A percentile compares a stretch with the other conserved stretches of the same genome.
phyloP scores from a whole-genome alignment of 345 rosid species.

The Populus euphratica region DNA sequence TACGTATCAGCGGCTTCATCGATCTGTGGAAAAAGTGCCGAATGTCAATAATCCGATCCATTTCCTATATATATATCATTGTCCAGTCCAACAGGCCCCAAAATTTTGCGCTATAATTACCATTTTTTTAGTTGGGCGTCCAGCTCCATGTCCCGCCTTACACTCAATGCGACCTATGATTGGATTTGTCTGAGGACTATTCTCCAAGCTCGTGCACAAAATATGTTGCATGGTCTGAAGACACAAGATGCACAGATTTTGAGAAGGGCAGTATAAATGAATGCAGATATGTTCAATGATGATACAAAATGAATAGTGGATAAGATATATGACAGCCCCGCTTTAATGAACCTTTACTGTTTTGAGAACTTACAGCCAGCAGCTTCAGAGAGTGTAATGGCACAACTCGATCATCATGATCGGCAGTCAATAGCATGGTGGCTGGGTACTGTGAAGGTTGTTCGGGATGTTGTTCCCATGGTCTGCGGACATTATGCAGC shows the following conservation, averaged over 20 bases:
- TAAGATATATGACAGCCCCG: neutral
- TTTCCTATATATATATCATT: neutral
- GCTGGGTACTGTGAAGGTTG: conserved; percentile 63
- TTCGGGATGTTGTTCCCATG: conserved; percentile 63
- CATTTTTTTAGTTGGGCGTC: conserved; percentile 80
- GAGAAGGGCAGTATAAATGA: neutral
- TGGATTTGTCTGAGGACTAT: conserved; percentile 82
- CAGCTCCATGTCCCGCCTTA: conserved; percentile 94
- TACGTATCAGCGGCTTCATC: conserved; percentile 82
- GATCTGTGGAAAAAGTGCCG: conserved; percentile 38
- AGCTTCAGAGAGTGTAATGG: conserved; percentile 81
- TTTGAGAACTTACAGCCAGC: conserved; percentile 61
- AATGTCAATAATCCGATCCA: neutral
- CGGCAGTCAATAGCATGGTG: conserved; percentile 91
- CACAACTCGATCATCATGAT: conserved; percentile 92
- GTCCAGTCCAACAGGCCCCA: neutral
- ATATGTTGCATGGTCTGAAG: conserved; percentile 81
- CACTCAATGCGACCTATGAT: conserved; percentile 79
- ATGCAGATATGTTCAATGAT: neutral
- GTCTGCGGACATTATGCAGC: conserved; percentile 87
- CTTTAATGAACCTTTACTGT: neutral
- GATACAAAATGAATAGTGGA: no score
- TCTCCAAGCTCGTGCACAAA: conserved; percentile 62
- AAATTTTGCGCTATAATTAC: conserved; percentile 26
- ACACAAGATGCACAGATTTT: neutral